Percentiles rank a stretch among this genome's conserved stretches.
Conservation (phyloP, 2,329 filamentous ascomycete genomes). For the Diaporthe sp. region DNA sequence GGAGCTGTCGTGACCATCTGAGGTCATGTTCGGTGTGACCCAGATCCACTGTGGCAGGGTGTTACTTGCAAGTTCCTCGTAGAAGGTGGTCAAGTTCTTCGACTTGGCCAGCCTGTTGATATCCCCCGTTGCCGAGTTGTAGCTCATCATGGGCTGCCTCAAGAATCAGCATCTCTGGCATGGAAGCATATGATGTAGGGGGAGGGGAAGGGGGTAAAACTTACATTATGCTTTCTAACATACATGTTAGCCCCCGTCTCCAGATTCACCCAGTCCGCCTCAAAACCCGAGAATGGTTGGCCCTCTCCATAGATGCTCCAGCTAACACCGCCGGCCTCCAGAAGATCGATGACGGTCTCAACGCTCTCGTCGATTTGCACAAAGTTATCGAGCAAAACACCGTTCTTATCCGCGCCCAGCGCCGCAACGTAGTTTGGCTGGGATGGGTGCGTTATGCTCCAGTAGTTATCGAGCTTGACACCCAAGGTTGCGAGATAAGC, state of each 20-base stretch:
- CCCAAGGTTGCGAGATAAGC: conserved; percentile 65
- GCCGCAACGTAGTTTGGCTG: conserved; percentile 74
- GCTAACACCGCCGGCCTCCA: conserved; percentile 60
- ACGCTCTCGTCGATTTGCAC: conserved; percentile 56
- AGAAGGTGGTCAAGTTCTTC: conserved; percentile 49
- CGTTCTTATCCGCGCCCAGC: conserved; percentile 68
- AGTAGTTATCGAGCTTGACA: conserved; percentile 66
- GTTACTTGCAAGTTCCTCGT: conserved; percentile 44
- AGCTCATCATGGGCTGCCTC: conserved; percentile 47
- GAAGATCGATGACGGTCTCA: conserved; percentile 62
- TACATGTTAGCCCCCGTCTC: conserved; percentile 69
- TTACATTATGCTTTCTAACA: conserved; percentile 74
- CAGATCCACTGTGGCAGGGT: conserved; percentile 52
- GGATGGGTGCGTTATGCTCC: conserved; percentile 69
- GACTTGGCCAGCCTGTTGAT: conserved; percentile 47
- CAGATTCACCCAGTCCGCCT: conserved; percentile 65
- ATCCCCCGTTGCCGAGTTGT: conserved; percentile 47
- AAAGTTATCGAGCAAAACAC: conserved; percentile 66
- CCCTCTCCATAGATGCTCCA: conserved; percentile 69
- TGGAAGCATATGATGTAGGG: not conserved
- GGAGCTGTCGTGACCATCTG: conserved; percentile 47
- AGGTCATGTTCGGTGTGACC: conserved; percentile 58
- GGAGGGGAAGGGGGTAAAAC: conserved; percentile 30
- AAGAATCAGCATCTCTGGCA: not conserved
- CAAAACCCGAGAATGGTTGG: conserved; percentile 62